phyloP scores from a whole-genome alignment of 2,329 filamentous ascomycete genomes.

The Aspergillaceae sp. region DNA sequence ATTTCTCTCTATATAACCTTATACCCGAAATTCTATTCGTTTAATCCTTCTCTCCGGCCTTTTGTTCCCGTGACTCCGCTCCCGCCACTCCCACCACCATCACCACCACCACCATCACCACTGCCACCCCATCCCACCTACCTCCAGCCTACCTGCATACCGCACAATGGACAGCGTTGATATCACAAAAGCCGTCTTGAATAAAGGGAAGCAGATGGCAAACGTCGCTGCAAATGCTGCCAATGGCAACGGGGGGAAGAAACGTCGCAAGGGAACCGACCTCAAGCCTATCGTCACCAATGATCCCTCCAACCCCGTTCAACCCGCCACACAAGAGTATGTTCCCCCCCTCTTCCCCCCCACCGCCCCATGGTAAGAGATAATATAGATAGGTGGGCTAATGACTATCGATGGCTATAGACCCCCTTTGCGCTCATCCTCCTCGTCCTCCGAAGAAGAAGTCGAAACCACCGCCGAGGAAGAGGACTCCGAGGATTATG shows the following conservation, averaged over 20 bases:
- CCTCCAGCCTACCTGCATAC: constrained; percentile 1
- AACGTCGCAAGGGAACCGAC: constrained; percentile 55
- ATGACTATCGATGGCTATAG: too few relatives aligned
- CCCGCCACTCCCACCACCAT: constrained; percentile 4
- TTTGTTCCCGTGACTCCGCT: neutral
- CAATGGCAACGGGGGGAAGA: constrained; percentile 53
- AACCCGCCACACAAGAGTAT: constrained; percentile 38
- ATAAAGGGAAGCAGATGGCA: constrained; percentile 58
- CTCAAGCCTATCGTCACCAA: constrained; percentile 61
- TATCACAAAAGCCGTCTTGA: constrained; percentile 56
- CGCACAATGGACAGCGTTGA: constrained; percentile 55
- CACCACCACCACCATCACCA: too few relatives aligned
- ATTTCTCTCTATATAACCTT: neutral
- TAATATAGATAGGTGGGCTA: too few relatives aligned
- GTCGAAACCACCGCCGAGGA: constrained; percentile 91
- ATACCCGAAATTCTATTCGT: neutral
- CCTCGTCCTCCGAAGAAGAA: constrained; percentile 72
- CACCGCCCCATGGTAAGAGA: neutral
- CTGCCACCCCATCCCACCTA: constrained; percentile 1
- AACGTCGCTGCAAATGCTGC: constrained; percentile 37
- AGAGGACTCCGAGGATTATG: constrained; percentile 98
- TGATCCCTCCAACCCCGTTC: constrained; percentile 41
- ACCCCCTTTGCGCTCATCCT: constrained; percentile 53
- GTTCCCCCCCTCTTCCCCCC: constrained; percentile 9
- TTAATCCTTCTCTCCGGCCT: neutral